Percentiles rank a stretch among this genome's conserved stretches.
These are phyloP conservation scores for Coffea humblotiana DNA, from an alignment of 305 asterid species.

Conservation along the genomic window DNA sequence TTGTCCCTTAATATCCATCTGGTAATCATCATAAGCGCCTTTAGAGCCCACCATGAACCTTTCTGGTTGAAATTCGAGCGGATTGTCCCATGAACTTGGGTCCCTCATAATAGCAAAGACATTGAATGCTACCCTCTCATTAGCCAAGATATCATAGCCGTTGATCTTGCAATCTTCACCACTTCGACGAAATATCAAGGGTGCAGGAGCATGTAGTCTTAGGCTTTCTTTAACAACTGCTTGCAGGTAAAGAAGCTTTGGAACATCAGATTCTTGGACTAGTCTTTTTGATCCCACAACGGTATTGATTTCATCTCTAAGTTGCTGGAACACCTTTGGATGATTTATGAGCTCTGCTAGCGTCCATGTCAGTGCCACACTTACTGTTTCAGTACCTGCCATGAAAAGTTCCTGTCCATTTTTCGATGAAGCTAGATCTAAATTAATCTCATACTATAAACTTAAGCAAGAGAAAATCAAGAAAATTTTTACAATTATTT, in stretches of 20 bases:
- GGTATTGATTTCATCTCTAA: slow-evolving; percentile 27
- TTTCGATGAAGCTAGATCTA: background rate
- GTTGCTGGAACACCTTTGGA: slow-evolving; percentile 24
- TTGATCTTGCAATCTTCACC: slow-evolving; percentile 30
- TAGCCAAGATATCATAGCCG: slow-evolving; percentile 29
- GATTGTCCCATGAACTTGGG: slow-evolving; percentile 30
- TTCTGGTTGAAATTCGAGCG: slow-evolving; percentile 29
- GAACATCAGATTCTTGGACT: slow-evolving; percentile 32
- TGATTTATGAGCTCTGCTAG: slow-evolving; percentile 38
- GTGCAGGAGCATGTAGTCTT: slow-evolving; percentile 34
- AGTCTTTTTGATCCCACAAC: slow-evolving; percentile 28
- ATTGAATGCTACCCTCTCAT: slow-evolving; percentile 24
- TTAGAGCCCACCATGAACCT: slow-evolving; percentile 21
- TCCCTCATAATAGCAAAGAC: slow-evolving; percentile 28
- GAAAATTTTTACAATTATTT: too few relatives aligned
- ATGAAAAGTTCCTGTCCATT: slow-evolving; percentile 31
- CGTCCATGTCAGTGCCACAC: slow-evolving; percentile 36
- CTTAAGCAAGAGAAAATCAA: too few relatives aligned
- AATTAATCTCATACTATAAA: too few relatives aligned
- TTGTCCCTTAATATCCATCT: slow-evolving; percentile 19
- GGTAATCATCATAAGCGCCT: background rate
- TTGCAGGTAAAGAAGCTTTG: slow-evolving; percentile 36
- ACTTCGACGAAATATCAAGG: slow-evolving; percentile 23
- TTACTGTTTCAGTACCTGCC: slow-evolving; percentile 36
- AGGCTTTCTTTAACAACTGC: slow-evolving; percentile 37